Evolutionary conservation across 2,329 filamentous ascomycete species (phyloP).

Genomic region (Microdochium trichocladiopsis): DNA sequence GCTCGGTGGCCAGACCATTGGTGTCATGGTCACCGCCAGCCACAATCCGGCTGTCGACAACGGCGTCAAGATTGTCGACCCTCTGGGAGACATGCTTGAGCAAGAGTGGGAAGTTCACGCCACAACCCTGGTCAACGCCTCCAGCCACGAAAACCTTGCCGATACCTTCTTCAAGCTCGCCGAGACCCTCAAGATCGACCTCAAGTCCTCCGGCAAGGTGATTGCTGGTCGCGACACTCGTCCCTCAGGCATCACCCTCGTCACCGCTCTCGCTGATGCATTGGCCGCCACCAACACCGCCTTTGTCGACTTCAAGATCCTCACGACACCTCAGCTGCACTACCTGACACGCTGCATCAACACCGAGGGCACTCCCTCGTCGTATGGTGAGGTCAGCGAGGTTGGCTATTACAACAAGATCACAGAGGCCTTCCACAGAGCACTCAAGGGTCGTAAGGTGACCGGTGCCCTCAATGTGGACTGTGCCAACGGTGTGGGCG

Average conservation of each 20-base stretch:
- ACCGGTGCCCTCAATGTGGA: conserved; percentile 76
- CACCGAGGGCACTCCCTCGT: conserved; percentile 77
- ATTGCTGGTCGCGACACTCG: conserved; percentile 90
- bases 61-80: conserved; percentile 92
- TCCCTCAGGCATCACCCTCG: conserved; percentile 80
- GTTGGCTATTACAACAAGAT: conserved; percentile 94
- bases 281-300: conserved; percentile 69
- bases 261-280: conserved; percentile 70
- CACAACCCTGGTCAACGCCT: conserved; percentile 81
- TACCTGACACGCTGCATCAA: conserved; percentile 94
- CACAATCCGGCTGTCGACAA: conserved; percentile 89
- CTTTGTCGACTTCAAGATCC: conserved; percentile 77
- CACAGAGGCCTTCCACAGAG: conserved; percentile 72
- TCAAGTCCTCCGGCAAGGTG: conserved; percentile 65
- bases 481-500: conserved; percentile 94
- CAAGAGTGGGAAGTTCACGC: conserved; percentile 90
- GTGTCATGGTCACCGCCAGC: conserved; percentile 92
- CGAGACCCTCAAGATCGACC: conserved; percentile 68
- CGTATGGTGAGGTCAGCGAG: conserved; percentile 86
- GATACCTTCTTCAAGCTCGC: conserved; percentile 72
- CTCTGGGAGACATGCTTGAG: conserved; percentile 96
- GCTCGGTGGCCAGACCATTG: conserved; percentile 83
- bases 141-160: conserved; percentile 65
- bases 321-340: conserved; percentile 97
- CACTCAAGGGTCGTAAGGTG: conserved; percentile 71